Percentiles rank a stretch among this genome's conserved stretches.
Evolutionary conservation across 1,139 yeast genomes (phyloP).

Genomic region (Lodderomyces metapsilosis): DNA sequence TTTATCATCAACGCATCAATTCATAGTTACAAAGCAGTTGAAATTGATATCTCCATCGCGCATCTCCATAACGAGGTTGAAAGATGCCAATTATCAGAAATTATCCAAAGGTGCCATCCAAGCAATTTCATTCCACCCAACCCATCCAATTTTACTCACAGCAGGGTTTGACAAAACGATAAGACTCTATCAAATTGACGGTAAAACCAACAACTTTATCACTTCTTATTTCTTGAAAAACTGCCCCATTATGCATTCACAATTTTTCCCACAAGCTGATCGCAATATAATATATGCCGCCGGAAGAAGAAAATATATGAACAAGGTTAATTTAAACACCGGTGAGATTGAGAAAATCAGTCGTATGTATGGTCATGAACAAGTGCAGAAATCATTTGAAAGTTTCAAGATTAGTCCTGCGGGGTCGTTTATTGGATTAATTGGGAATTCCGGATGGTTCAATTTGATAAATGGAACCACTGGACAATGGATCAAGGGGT

Average conservation of each 20-base stretch:
- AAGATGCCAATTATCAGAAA: slow-evolving; percentile 78
- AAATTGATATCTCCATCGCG: slow-evolving; percentile 68
- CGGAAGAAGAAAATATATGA: slow-evolving; percentile 90
- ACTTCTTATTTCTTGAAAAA: slow-evolving; percentile 78
- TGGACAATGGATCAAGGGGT: slow-evolving; percentile 84
- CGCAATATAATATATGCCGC: slow-evolving; percentile 67
- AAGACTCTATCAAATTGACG: slow-evolving; percentile 87
- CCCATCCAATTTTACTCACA: slow-evolving; percentile 78
- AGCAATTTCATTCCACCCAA: slow-evolving; percentile 78
- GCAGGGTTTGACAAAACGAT: slow-evolving; percentile 92
- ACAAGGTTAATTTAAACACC: slow-evolving; percentile 79
- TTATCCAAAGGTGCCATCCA: slow-evolving; percentile 79
- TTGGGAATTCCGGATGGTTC: slow-evolving; percentile 90
- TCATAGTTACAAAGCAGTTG: slow-evolving; percentile 48
- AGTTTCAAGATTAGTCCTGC: slow-evolving; percentile 68
- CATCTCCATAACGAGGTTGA: slow-evolving; percentile 73
- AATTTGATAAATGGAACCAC: slow-evolving; percentile 72
- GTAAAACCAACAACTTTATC: slow-evolving; percentile 77
- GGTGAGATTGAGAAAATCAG: slow-evolving; percentile 83
- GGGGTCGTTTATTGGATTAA: slow-evolving; percentile 72
- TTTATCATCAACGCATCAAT: slow-evolving; percentile 57
- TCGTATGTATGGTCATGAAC: slow-evolving; percentile 89
- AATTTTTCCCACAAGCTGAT: slow-evolving; percentile 45
- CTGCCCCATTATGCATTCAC: slow-evolving; percentile 77
- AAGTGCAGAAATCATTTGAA: slow-evolving; percentile 84